phyloP scores from a whole-genome alignment of 2,329 filamentous ascomycete genomes.

The Verticillium nubilum region DNA sequence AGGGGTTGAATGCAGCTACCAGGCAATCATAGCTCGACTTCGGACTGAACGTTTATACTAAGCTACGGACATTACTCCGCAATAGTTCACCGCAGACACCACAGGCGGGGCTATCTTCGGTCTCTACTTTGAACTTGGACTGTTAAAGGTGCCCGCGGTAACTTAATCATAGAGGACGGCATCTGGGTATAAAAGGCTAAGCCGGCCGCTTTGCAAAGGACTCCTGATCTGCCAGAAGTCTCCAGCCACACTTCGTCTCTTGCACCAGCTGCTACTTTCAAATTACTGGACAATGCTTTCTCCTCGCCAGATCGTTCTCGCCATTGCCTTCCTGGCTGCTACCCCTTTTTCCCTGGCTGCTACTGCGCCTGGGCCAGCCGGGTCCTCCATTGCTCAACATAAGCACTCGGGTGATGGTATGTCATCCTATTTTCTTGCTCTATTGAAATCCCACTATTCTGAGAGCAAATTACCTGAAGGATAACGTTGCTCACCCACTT shows the following conservation, averaged over 20 bases:
- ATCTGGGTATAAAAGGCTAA: neutral
- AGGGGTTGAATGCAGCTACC: neutral
- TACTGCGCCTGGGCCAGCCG: neutral
- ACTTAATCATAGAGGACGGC: neutral
- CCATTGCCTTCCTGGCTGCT: neutral
- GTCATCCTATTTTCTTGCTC: neutral
- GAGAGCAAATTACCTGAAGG: neutral
- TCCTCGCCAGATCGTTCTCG: neutral
- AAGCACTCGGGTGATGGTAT: neutral
- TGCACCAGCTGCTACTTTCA: neutral
- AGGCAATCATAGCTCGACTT: neutral
- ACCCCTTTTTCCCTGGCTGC: neutral
- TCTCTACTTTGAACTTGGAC: neutral
- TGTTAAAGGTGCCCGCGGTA: neutral
- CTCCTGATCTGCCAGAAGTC: neutral
- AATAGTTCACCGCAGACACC: neutral
- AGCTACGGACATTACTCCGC: neutral
- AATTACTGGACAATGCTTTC: neutral
- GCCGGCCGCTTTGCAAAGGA: neutral
- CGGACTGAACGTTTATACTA: neutral
- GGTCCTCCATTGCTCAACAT: neutral
- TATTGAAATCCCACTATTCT: neutral
- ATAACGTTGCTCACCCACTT: too few relatives aligned
- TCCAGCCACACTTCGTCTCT: neutral
- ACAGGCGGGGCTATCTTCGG: neutral